These are phyloP conservation scores for Arthrobotrys sphaeroides DNA, from an alignment of 2,329 filamentous ascomycete genomes.

Conservation along the genomic window DNA sequence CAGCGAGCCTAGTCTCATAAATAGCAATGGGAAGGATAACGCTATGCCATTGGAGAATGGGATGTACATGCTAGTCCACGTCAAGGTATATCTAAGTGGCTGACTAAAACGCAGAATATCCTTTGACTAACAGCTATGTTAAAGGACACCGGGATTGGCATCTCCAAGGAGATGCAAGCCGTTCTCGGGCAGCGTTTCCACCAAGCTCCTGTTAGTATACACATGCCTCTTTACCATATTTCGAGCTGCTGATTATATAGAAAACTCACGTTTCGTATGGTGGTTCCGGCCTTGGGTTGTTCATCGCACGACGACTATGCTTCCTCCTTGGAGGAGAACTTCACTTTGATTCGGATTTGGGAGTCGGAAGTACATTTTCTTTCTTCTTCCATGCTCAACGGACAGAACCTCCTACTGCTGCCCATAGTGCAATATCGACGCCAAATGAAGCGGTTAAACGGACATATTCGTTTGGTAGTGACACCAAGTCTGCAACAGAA, in stretches of 20 bases:
- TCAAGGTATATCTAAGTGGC: constrained; percentile 22
- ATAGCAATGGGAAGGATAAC: not conserved
- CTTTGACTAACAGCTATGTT: not conserved
- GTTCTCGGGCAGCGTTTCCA: constrained; percentile 56
- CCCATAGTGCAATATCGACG: not conserved
- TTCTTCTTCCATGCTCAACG: constrained; percentile 75
- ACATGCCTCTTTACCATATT: not conserved
- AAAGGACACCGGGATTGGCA: constrained; percentile 57
- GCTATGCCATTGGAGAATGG: constrained; percentile 2
- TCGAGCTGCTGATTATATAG: constrained; percentile 1
- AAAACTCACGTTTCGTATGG: constrained; percentile 76
- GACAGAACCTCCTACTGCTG: constrained; percentile 59
- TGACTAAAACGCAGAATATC: not conserved
- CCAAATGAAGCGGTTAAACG: constrained; percentile 14
- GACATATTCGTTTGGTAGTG: constrained; percentile 38
- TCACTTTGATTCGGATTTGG: constrained; percentile 73
- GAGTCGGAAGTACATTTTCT: constrained; percentile 76
- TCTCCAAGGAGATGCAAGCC: constrained; percentile 55
- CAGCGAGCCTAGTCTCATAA: not conserved
- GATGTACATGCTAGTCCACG: constrained; percentile 44
- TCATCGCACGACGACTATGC: constrained; percentile 78
- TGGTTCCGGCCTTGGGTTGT: constrained; percentile 75
- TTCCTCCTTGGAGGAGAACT: constrained; percentile 82
- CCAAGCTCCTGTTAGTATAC: constrained; percentile 54
- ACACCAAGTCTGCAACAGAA: constrained; percentile 5